A percentile compares a stretch with the other conserved stretches of the same genome.
Evolutionary conservation across 257 asterid species (phyloP).

Genomic region (Solanum bulbocastanum): DNA sequence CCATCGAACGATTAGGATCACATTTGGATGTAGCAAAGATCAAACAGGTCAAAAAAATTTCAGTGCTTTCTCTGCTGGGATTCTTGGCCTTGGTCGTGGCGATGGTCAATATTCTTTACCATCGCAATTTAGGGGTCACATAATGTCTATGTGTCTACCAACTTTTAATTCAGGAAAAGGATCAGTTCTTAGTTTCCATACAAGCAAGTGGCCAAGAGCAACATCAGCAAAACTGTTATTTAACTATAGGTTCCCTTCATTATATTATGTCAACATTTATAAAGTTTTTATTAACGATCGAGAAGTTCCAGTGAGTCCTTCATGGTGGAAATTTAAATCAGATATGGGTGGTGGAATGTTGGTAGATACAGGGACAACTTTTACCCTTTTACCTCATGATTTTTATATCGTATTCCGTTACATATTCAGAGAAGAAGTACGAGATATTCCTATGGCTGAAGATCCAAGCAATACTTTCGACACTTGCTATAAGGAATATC

Average conservation of each 20-base stretch:
- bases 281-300: not conserved
- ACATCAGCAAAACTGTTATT: not conserved
- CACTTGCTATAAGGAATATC: not conserved
- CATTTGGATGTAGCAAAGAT: not conserved
- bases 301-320: not conserved
- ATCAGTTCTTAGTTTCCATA: not conserved
- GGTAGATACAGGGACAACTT: not conserved
- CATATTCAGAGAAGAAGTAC: not conserved
- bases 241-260: not conserved
- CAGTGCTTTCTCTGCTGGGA: not conserved
- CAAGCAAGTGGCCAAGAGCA: not conserved
- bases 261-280: not conserved
- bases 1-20: not conserved
- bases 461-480: not conserved
- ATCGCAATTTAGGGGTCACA: not conserved
- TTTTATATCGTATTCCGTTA: not conserved
- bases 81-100: not conserved
- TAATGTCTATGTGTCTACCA: not conserved
- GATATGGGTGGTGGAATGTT: not conserved
- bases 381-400: not conserved
- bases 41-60: not conserved
- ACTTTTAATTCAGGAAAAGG: not conserved
- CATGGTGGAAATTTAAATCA: not conserved
- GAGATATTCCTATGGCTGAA: not conserved
- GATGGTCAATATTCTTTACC: not conserved